Base-by-base conservation (phyloP, 495 filamentous ascomycete genomes). In the Penicillium steckii region DNA sequence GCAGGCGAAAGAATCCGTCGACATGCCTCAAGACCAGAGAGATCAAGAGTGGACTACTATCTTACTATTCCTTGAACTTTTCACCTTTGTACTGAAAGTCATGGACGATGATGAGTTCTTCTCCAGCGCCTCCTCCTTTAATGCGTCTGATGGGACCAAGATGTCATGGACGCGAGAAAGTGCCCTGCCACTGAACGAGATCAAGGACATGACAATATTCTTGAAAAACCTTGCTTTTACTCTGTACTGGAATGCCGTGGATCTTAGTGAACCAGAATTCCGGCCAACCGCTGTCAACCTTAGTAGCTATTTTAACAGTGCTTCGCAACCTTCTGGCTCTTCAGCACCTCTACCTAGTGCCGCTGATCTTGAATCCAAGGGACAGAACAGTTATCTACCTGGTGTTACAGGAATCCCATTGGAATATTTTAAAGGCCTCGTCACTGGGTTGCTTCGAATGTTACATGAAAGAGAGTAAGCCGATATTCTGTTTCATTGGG, bases 221-320 rank as follows among this genome's bases (percentile, higher is more conserved):
- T 78, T 99, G 25, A 97, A 97, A 58, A 91, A 94, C 50, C 77
- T 97, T n/a, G 85, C 87, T 0, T 97, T 97, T 55, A 85, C 89
- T 1, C 76, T 96, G 48, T 95, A 96, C 67, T 96, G 90, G 77
- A 85, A 93, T 61, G 77, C 85, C 22, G 77, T 82, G 3, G 85
- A 91, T 22, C 73, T 92, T 45, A 81, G 72, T 40, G 80, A 80
- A 27, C 73, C 78, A 32, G 77, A 80, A 38, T 65, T 62, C 19
- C 72, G 79, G 27, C 65, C 70, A 24, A 74, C 66, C 0, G 43
- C 52, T 44, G 70, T 71, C n/a, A 74, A 77, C 21, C 71, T 88
- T 29, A 74, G 75, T 38, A 78, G 67, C 40, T 86, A 85, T 54
- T 86, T 85, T 62, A 79, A 65, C 40, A 71, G 65, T 38, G 50